Base-by-base conservation (phyloP, 2,329 filamentous ascomycete genomes). In the Diaporthe eres region DNA sequence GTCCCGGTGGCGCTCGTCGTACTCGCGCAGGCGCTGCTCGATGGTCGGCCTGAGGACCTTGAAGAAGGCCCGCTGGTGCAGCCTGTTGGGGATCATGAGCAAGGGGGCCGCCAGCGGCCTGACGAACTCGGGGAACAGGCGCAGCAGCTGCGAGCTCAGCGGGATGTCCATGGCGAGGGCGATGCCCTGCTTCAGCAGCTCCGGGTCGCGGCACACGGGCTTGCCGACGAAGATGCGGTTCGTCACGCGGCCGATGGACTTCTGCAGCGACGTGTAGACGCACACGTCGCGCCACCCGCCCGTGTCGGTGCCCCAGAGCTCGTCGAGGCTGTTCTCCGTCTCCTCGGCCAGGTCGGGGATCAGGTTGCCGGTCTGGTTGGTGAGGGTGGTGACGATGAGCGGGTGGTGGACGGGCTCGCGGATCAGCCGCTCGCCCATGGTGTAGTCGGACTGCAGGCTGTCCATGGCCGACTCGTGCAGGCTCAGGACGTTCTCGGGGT, bases 371-470 rank as follows among this genome's bases (percentile, higher is more conserved):
- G 83, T 75, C 76, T 80, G 79, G 75, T 80, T 80, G 1, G 82
- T 83, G 31, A 84, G 80, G 75, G 82, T 80, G 47, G 82, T 80
- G 61, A 79, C 80, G 77, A 83, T 81, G 57, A 83, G 76, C 12
- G 82, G 80, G 1, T 80, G 80, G 47, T 84, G 82, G 7, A 83
- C 79, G 3, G 82, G 81, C 63, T 79, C 77, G n/a, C 79, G 77
- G 57, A 82, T 79, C 61, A 81, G 77, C 63, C 80, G 82, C 22
- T 79, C 79, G 44, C 83, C 81, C 34, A 83, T 78, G 47, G 82
- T 81, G 71, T 83, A 80, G 42, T 83, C 80, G 31, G 81, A 77
- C 78, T 83, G 79, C n/a, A 84, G 79, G 75, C 83, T 83, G 71
- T 82, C 81, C 9, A 82, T 79, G 75, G 83, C 84, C 47, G 82